These are phyloP conservation scores for Mycosphaerella sp. DNA, from an alignment of 2,329 filamentous ascomycete species.

Conservation along the genomic window DNA sequence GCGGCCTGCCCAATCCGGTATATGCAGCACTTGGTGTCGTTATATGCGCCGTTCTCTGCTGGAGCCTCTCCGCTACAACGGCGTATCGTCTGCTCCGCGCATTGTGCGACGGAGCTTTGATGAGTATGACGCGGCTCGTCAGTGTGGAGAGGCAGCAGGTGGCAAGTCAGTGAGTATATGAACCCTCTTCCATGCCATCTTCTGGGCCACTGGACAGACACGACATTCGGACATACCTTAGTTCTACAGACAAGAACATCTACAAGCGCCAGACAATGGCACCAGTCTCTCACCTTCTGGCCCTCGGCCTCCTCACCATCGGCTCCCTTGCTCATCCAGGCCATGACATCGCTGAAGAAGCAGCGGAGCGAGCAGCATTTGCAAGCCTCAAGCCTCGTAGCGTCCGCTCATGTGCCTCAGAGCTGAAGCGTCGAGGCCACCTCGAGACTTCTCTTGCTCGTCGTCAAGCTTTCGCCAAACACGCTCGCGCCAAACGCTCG, in stretches of 20 bases:
- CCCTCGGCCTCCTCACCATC: conserved; percentile 14
- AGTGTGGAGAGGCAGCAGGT: no score
- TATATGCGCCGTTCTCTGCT: no score
- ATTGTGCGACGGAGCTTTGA: no score
- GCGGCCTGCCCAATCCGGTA: no score
- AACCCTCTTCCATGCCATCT: no score
- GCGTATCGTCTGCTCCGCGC: no score
- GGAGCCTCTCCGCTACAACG: no score
- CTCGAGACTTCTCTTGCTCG: conserved; percentile 20
- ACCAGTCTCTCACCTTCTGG: conserved; percentile 14
- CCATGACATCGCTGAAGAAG: conserved; percentile 20
- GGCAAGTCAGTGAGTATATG: no score
- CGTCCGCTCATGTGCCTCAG: conserved; percentile 21
- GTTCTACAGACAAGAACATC: not conserved
- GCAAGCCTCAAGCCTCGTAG: conserved; percentile 20
- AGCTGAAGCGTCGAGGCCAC: conserved; percentile 21
- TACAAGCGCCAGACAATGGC: conserved; percentile 10
- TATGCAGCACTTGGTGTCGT: no score
- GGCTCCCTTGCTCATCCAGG: conserved; percentile 24
- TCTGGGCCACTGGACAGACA: not conserved
- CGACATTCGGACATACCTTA: not conserved
- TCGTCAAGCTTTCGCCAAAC: conserved; percentile 21
- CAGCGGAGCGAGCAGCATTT: conserved; percentile 22
- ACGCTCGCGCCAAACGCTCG: conserved; percentile 21
- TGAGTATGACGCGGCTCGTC: no score